A percentile compares a stretch with the other conserved stretches of the same genome.
These are phyloP conservation scores for Lathyrus oleraceus DNA, from an alignment of 306 rosid genomes.

Conservation along the genomic window DNA sequence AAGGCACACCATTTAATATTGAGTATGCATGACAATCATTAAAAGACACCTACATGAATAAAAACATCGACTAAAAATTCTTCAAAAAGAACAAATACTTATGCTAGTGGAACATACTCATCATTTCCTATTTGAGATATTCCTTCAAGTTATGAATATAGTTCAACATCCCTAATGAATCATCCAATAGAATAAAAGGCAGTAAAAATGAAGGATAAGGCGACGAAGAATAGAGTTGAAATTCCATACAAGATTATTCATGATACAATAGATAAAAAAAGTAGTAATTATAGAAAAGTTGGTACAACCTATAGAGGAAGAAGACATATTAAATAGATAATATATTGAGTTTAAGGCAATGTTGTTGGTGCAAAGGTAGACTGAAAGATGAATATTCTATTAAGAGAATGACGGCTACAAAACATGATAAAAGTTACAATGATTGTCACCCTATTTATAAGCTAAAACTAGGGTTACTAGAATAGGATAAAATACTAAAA, in stretches of 20 bases:
- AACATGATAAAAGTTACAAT: no score
- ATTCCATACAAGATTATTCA: not conserved
- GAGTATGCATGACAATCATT: no score
- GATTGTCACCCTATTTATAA: no score
- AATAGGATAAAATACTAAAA: no score
- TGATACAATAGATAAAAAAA: not conserved
- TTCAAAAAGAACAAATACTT: not conserved
- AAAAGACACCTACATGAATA: not conserved
- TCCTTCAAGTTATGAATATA: not conserved
- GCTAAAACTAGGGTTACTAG: no score
- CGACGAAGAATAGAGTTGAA: not conserved
- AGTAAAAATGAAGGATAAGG: not conserved
- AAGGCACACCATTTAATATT: no score
- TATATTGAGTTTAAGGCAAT: not conserved
- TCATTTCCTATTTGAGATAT: not conserved
- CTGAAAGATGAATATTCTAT: no score
- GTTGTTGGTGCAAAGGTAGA: no score
- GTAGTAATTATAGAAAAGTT: not conserved
- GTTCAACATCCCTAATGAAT: not conserved
- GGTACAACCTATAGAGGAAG: not conserved
- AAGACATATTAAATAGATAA: not conserved
- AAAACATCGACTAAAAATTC: not conserved
- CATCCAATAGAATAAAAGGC: not conserved
- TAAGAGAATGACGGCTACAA: no score
- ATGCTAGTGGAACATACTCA: not conserved